These are phyloP conservation scores for Verticillium klebahnii DNA, from an alignment of 2,329 filamentous ascomycete species.

Conservation along the genomic window DNA sequence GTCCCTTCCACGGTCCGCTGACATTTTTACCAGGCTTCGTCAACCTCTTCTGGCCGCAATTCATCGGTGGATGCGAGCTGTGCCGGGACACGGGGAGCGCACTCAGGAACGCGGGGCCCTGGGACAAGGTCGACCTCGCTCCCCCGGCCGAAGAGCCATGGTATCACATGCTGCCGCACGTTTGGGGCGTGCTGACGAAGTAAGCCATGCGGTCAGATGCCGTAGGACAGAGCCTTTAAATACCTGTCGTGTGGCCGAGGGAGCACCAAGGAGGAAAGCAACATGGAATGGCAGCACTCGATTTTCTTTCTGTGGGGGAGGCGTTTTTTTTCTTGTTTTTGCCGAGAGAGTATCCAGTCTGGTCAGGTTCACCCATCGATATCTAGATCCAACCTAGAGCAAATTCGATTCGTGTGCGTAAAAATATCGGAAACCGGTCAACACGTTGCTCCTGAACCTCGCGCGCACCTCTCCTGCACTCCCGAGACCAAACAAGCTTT, in stretches of 20 bases:
- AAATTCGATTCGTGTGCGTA: too few relatives aligned
- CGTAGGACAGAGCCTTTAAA: background rate
- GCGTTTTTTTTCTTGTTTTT: background rate
- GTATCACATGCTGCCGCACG: constrained; percentile 40
- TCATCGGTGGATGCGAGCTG: constrained; percentile 48
- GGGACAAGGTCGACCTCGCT: constrained; percentile 43
- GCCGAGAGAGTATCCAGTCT: background rate
- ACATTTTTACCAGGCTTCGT: constrained; percentile 32
- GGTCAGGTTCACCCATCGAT: too few relatives aligned
- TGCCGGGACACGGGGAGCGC: constrained; percentile 41
- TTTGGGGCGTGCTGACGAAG: constrained; percentile 49
- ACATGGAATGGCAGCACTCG: background rate
- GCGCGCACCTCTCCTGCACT: too few relatives aligned
- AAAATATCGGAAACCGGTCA: too few relatives aligned
- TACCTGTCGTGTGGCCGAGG: background rate
- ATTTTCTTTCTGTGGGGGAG: background rate
- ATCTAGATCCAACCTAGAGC: too few relatives aligned
- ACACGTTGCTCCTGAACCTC: too few relatives aligned
- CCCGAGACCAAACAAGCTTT: background rate
- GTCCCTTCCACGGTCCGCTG: background rate
- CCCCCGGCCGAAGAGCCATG: constrained; percentile 35
- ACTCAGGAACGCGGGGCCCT: constrained; percentile 44
- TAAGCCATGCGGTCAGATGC: constrained; percentile 16
- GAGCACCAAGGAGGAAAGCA: background rate
- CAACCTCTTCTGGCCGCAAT: constrained; percentile 47